Base-by-base conservation (phyloP, 495 filamentous ascomycete species). In the Xylaria acuta region DNA sequence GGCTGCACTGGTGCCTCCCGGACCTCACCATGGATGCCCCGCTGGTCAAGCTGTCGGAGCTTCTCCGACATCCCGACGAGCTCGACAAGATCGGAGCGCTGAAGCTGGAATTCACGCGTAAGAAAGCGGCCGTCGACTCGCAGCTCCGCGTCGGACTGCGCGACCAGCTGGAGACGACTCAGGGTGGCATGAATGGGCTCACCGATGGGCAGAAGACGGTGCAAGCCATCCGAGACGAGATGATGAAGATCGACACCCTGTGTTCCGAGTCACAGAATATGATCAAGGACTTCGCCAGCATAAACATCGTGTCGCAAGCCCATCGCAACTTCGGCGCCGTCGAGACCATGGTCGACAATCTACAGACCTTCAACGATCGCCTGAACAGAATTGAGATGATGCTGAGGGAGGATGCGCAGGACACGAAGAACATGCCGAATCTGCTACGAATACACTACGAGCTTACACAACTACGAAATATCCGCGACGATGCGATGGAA, bases 181-280 rank as follows among this genome's bases (percentile, higher is more conserved):
- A 98, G 83, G 86, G 90, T 63, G 96, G 97, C 78, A 97, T 99
- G 88, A 90, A 84, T 69, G 89, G 90, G 45, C 90, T 99, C 70
- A 88, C 87, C 51, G 94, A 97, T 81, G 94, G 94, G 63, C 94
- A 97, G 81, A 90, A 93, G 74, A 92, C 91, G 62, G 90, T 98
- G 16, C 90, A 92, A 72, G 88, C 90, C 73, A 97, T 97, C 76
- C 95, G 95, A 81, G 97, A 98, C 76, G 96, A 98, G 85, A 95
- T 99, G 86, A 92, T 94, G 85, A 96, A 96, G 82, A 98, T 99
- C 80, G 97, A 98, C 82, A 95, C 94, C 85, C 88, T 99, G 64
- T 98, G 96, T 83, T 92, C 93, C 71, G 97, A 98, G 80, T 93
- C 94, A 63, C 95, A 98, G 84, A 91, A 92, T 76, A 97, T 97